Percentiles rank a stretch among this genome's conserved stretches.
Conservation (phyloP, 2,329 filamentous ascomycete species). For the Colletotrichum cereale region DNA sequence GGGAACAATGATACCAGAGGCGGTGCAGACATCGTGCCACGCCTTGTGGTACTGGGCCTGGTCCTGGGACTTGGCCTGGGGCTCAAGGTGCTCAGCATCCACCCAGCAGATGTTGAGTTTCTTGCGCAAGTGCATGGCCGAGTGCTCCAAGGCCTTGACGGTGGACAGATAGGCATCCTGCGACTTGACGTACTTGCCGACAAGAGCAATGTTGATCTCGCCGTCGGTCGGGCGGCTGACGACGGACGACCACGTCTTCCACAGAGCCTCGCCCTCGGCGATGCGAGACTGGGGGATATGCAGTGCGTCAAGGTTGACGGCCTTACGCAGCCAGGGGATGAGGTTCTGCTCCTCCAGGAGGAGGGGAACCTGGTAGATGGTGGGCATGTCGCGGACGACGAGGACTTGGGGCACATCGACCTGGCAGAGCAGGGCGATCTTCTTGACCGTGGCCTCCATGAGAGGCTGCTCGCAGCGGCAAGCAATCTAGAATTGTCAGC, state of each 20-base stretch:
- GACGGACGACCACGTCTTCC: slow-evolving; percentile 74
- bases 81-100: slow-evolving; percentile 87
- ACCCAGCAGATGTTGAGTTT: slow-evolving; percentile 88
- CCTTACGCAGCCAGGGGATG: slow-evolving; percentile 72
- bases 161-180: slow-evolving; percentile 90
- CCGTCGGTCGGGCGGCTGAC: slow-evolving; percentile 74
- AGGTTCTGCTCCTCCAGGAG: slow-evolving; percentile 87
- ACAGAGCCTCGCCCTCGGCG: slow-evolving; percentile 69
- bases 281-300: slow-evolving; percentile 65
- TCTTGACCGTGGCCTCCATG: slow-evolving; percentile 79
- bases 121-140: slow-evolving; percentile 85
- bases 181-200: slow-evolving; percentile 90
- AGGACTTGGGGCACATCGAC: slow-evolving; percentile 88
- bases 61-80: slow-evolving; percentile 68
- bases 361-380: slow-evolving; percentile 95
- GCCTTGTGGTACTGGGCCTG: slow-evolving; percentile 86
- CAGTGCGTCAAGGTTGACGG: slow-evolving; percentile 74
- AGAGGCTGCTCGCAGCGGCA: slow-evolving; percentile 88
- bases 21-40: slow-evolving; percentile 83
- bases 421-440: slow-evolving; percentile 92
- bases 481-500: slow-evolving; percentile 73
- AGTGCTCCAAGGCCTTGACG: slow-evolving; percentile 89
- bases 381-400: slow-evolving; percentile 88
- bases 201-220: slow-evolving; percentile 85
- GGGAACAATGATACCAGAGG: slow-evolving; percentile 75